These are phyloP conservation scores for Schizophyllum amplum DNA, from an alignment of 1,284 basidiomycete genomes.

Conservation along the genomic window DNA sequence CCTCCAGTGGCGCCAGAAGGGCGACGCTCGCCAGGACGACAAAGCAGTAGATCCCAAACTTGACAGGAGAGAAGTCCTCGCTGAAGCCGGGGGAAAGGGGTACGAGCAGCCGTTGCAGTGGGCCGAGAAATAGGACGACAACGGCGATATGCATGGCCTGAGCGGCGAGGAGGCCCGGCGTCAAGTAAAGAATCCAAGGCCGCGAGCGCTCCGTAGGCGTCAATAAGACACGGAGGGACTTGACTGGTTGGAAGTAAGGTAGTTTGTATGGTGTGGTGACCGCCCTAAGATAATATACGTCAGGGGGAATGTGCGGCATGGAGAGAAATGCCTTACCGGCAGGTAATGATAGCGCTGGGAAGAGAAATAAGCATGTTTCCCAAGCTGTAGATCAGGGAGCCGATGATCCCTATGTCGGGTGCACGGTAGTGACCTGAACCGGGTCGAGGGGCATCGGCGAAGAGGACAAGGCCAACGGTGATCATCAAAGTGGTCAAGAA, in stretches of 20 bases:
- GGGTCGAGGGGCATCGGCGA: conserved; percentile 45
- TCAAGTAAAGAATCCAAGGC: conserved; percentile 78
- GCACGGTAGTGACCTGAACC: conserved; percentile 62
- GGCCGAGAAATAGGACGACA: conserved; percentile 55
- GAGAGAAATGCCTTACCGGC: conserved; percentile 43
- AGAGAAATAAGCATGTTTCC: conserved; percentile 70
- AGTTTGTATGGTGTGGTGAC: conserved; percentile 84
- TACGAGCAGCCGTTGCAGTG: conserved; percentile 59
- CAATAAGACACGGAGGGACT: conserved; percentile 66
- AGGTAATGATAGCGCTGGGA: conserved; percentile 75
- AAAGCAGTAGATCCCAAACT: conserved; percentile 52
- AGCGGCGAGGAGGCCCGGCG: conserved; percentile 72
- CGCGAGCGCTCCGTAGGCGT: conserved; percentile 76
- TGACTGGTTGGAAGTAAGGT: conserved; percentile 52
- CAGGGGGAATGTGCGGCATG: neutral
- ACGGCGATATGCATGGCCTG: conserved; percentile 27
- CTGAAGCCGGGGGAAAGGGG: conserved; percentile 35
- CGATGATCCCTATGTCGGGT: conserved; percentile 60
- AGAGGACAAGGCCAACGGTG: conserved; percentile 45
- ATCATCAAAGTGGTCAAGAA: conserved; percentile 42
- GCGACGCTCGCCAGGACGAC: conserved; percentile 53
- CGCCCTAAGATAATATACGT: conserved; percentile 36
- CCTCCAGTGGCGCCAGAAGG: conserved; percentile 76
- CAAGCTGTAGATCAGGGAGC: conserved; percentile 53
- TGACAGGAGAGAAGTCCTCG: conserved; percentile 37